Evolutionary conservation across 306 rosid genomes (phyloP), one percentile per base, ranked within the genome.

Genomic region (Pyrus pyrifolia): DNA sequence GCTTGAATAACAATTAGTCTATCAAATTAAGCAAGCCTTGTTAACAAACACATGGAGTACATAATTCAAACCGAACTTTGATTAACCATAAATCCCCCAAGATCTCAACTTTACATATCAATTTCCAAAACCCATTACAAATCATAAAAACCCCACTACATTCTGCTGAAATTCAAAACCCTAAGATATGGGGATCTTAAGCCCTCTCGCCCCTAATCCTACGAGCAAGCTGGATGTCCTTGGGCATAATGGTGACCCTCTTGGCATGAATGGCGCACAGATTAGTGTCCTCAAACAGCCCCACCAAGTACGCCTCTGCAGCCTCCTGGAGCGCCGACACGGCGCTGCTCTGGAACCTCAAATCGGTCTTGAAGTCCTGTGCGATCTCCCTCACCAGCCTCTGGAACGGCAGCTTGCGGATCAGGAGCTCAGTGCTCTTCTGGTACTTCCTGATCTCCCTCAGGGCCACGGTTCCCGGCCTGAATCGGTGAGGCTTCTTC

Each of bases 221-320:
- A 10, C 80, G 57, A 2, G 80, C 80, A 9, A 77, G 85, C 49
- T 82, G 85, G 21, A 82, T 78, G 22, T 82, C 82, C 76, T 82
- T 82, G 2, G 82, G 85, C 82, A 82, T 82, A n/a, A 82, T 82
- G 10, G 85, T 82, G 14, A 82, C 85, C 7, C 82, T 67, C 52
- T 82, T 82, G 6, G 85, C 85, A 3, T 82, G 85, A 78, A 82
- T 82, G 2, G 85, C 82, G 2, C 85, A 82, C 14, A 82, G 82
- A 1, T 82, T 82, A 3, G 82, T 82, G 60, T 82, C 86, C 68
- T 78, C 86, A 2, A 82, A 82, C 4, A 82, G 55, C 4, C 86
- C 86, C 15, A 82, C 86, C 11, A 82, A 59, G 60, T 82, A 78
- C 1, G 85, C 82, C 51, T 78, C 82, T 0, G 82, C 80, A 0